phyloP scores from a whole-genome alignment of 345 rosid genomes.

The Gossypium sturtianum region DNA sequence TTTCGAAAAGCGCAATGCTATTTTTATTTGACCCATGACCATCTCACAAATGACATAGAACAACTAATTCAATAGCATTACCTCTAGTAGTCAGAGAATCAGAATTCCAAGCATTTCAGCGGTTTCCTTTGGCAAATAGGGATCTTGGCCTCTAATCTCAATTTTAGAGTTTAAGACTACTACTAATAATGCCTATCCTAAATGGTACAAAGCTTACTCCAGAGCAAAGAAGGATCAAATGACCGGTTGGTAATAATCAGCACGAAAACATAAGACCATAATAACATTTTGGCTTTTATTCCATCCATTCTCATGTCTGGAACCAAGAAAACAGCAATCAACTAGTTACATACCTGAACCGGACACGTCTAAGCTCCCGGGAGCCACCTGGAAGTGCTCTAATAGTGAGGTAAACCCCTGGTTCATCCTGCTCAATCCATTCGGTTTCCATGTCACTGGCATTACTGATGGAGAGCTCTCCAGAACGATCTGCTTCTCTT shows the following conservation, averaged over 20 bases:
- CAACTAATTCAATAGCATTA: not conserved
- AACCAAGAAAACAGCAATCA: not conserved
- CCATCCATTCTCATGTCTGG: not conserved
- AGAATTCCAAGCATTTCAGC: not conserved
- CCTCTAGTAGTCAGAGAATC: not conserved
- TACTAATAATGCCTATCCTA: not conserved
- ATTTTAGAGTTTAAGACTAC: not conserved
- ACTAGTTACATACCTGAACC: slow-evolving; percentile 63
- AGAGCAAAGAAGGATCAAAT: not conserved
- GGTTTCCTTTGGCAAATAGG: not conserved
- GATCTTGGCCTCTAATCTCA: not conserved
- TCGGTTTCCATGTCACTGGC: slow-evolving; percentile 88
- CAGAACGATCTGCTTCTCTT: slow-evolving; percentile 67
- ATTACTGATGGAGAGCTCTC: slow-evolving; percentile 78
- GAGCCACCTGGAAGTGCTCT: slow-evolving; percentile 68
- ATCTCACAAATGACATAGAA: not conserved
- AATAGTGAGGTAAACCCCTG: slow-evolving; percentile 88
- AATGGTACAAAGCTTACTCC: not conserved
- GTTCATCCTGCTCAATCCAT: slow-evolving; percentile 97
- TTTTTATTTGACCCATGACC: not conserved
- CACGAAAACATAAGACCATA: not conserved
- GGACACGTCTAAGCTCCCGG: slow-evolving; percentile 89
- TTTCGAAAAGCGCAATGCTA: not conserved
- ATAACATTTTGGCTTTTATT: not conserved
- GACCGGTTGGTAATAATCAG: not conserved